Conservation (phyloP, 805 yeast genomes). For the Suhomyces pyralidae region DNA sequence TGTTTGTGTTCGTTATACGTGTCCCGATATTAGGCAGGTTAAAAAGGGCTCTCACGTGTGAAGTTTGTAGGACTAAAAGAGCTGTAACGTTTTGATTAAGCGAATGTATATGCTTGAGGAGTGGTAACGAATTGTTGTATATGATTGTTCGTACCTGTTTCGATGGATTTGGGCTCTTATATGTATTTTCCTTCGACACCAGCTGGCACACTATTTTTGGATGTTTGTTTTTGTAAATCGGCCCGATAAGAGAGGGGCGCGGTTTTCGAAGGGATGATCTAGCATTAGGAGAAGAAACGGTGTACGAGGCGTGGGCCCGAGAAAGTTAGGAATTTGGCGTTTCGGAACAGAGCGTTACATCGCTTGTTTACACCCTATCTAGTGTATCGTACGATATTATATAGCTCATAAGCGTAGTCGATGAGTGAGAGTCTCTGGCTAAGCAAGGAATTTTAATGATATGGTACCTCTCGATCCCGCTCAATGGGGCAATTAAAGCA, state of each 20-base stretch:
- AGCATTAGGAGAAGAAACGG: not conserved
- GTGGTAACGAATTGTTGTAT: not conserved
- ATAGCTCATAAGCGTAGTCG: not conserved
- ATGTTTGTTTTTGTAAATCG: slow-evolving; percentile 2
- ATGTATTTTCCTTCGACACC: not conserved
- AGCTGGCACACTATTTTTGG: slow-evolving; percentile 3
- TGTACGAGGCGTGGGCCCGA: not conserved
- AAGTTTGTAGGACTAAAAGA: slow-evolving; percentile 4
- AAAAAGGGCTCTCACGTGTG: not conserved
- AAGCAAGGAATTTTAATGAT: not conserved
- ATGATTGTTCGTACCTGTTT: not conserved
- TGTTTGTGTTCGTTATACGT: not conserved
- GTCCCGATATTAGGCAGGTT: not conserved
- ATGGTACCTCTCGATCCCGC: not conserved
- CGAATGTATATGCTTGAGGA: not conserved
- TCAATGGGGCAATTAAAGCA: not conserved
- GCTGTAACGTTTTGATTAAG: not conserved
- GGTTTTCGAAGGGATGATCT: not conserved
- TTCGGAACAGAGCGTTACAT: not conserved
- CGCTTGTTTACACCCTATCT: not conserved
- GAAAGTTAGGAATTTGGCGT: not conserved
- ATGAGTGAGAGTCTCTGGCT: not conserved
- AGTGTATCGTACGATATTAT: not conserved
- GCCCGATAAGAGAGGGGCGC: slow-evolving; percentile 3
- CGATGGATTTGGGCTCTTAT: not conserved